phyloP scores from a whole-genome alignment of 129 eudicot species.

The Centella asiatica region DNA sequence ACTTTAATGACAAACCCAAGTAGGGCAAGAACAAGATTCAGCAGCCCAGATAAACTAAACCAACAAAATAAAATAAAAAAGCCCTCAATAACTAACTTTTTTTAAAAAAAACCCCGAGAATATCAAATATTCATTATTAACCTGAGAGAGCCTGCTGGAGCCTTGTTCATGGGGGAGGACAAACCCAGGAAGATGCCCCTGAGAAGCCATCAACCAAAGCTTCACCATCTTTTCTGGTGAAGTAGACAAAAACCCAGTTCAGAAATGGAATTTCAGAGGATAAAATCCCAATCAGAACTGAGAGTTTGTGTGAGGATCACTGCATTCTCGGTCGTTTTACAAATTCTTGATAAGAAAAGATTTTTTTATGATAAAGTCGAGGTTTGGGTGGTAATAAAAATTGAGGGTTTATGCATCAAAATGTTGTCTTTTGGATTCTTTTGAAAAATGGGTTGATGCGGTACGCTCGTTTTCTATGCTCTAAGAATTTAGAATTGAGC shows the following conservation, averaged over 20 bases:
- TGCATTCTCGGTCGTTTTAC: no score
- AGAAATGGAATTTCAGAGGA: not conserved
- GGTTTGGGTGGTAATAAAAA: not conserved
- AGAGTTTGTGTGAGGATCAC: no score
- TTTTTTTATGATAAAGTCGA: no score
- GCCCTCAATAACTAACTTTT: no score
- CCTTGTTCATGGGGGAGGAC: constrained; percentile 16
- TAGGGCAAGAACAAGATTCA: not conserved
- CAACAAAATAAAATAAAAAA: no score
- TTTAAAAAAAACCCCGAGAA: not conserved
- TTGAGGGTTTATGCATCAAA: not conserved
- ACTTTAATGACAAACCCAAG: not conserved
- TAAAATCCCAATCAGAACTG: not conserved
- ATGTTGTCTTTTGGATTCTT: not conserved
- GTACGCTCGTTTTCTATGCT: not conserved
- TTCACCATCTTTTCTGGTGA: constrained; percentile 8
- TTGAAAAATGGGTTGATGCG: not conserved
- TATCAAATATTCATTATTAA: not conserved
- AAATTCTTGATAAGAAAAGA: not conserved
- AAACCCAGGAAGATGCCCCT: constrained; percentile 47
- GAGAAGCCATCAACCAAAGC: constrained; percentile 57
- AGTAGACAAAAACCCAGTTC: not conserved
- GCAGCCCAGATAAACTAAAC: not conserved
- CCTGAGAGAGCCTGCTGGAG: constrained; percentile 26
- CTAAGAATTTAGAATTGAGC: not conserved